A percentile compares a stretch with the other conserved stretches of the same genome.
Evolutionary conservation across 208 protist species (phyloP).

Genomic region (Sergeia podlipaevii): DNA sequence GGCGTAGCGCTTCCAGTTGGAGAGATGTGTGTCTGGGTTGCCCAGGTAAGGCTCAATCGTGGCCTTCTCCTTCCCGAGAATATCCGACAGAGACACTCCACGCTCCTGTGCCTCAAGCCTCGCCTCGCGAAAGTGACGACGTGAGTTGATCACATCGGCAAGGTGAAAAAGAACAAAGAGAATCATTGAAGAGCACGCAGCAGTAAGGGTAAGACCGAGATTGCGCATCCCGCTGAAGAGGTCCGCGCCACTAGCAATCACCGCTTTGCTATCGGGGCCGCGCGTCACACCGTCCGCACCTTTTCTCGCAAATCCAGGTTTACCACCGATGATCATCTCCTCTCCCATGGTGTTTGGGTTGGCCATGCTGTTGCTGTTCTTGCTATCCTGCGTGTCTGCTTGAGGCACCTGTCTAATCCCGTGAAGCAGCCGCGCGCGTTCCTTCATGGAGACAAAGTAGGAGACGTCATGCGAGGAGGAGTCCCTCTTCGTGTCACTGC

Average conservation of each 20-base stretch:
- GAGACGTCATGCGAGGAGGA: slow-evolving; percentile 1
- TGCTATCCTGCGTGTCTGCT: not conserved
- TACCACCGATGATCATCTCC: too few species aligned
- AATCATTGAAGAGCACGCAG: slow-evolving; percentile 45
- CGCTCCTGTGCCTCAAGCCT: slow-evolving; percentile 15
- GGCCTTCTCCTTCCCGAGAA: slow-evolving; percentile 11
- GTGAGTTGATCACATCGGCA: slow-evolving; percentile 28
- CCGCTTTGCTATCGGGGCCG: not conserved
- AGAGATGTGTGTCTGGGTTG: slow-evolving; percentile 12
- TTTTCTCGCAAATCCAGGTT: too few species aligned
- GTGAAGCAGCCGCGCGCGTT: slow-evolving; percentile 27
- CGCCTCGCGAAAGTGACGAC: slow-evolving; percentile 20
- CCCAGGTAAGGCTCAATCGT: slow-evolving; percentile 19
- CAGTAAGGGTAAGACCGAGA: slow-evolving; percentile 32
- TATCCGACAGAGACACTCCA: slow-evolving; percentile 18
- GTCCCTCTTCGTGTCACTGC: not conserved
- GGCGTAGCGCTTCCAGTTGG: slow-evolving; percentile 33
- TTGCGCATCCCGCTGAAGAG: slow-evolving; percentile 36
- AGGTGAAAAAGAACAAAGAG: slow-evolving; percentile 37
- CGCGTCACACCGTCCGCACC: not conserved
- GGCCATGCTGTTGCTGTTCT: not conserved
- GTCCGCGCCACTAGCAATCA: slow-evolving; percentile 14
- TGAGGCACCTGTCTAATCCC: too few species aligned
- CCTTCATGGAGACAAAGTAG: slow-evolving; percentile 45
- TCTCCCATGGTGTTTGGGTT: too few species aligned